Conservation (phyloP, 1,284 basidiomycete species). For the Trametes versicolor region DNA sequence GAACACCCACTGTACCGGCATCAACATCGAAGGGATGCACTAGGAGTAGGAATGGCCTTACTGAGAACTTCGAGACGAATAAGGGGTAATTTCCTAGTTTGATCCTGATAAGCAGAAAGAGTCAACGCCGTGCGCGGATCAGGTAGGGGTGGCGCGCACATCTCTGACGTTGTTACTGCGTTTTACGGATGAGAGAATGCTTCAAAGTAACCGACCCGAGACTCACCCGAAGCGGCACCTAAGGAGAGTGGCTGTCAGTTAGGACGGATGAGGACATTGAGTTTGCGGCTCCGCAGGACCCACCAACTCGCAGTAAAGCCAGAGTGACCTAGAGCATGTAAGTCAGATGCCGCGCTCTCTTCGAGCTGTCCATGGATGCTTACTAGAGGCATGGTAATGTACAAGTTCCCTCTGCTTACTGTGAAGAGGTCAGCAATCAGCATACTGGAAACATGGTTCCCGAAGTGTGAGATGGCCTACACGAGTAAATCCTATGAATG, state of each 20-base stretch:
- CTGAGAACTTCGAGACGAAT: slow-evolving; percentile 26
- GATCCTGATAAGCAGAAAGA: slow-evolving; percentile 13
- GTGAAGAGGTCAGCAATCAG: neutral
- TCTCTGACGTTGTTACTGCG: slow-evolving; percentile 26
- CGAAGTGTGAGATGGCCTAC: neutral
- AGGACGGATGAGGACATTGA: neutral
- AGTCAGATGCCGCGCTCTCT: neutral
- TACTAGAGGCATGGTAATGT: slow-evolving; percentile 28
- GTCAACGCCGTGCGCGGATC: neutral
- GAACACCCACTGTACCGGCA: slow-evolving; percentile 31
- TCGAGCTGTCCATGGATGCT: neutral
- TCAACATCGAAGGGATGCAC: neutral
- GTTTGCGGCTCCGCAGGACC: neutral
- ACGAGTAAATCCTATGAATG: slow-evolving; percentile 28
- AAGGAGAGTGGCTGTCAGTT: neutral
- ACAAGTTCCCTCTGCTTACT: slow-evolving; percentile 31
- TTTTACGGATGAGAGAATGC: neutral
- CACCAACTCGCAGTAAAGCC: slow-evolving; percentile 28
- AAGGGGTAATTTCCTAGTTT: slow-evolving; percentile 22
- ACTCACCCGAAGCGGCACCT: slow-evolving; percentile 31
- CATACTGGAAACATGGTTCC: no score
- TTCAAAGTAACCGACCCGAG: no score
- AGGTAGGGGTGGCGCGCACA: slow-evolving; percentile 15
- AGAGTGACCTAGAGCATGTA: slow-evolving; percentile 13
- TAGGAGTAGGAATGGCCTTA: slow-evolving; percentile 7